phyloP scores from a whole-genome alignment of 169 alveolate genomes.

The Perkinsus olseni region DNA sequence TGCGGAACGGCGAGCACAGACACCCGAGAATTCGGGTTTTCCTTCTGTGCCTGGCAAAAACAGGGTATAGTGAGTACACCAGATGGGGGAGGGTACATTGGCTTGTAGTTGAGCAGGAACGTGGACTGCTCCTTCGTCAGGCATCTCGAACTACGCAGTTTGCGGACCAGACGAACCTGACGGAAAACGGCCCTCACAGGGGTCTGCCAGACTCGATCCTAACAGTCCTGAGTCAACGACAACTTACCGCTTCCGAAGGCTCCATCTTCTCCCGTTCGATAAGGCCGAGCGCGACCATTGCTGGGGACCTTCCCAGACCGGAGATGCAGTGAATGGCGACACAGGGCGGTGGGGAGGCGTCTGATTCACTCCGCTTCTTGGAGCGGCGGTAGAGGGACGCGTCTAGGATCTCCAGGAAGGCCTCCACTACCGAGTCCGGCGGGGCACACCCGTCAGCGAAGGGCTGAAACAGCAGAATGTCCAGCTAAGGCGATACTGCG shows the following conservation, averaged over 20 bases:
- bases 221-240: too few species aligned
- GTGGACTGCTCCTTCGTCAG: neutral
- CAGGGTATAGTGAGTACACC: too few species aligned
- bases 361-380: neutral
- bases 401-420: neutral
- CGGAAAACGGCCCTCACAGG: neutral
- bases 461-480: neutral
- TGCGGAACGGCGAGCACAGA: too few species aligned
- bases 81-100: neutral
- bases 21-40: too few species aligned
- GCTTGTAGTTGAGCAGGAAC: neutral
- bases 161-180: neutral
- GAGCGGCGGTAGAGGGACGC: neutral
- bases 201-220: too few species aligned
- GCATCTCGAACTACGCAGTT: neutral
- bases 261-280: neutral
- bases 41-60: too few species aligned
- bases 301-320: conserved; percentile 36
- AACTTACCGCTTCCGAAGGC: neutral
- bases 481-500: neutral
- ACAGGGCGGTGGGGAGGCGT: neutral
- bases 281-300: conserved; percentile 1
- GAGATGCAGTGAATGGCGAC: conserved; percentile 31
- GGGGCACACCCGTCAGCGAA: neutral
- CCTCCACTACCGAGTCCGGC: neutral